Conservation (phyloP, 768 basidiomycete species). For the Boletellus emodensis region DNA sequence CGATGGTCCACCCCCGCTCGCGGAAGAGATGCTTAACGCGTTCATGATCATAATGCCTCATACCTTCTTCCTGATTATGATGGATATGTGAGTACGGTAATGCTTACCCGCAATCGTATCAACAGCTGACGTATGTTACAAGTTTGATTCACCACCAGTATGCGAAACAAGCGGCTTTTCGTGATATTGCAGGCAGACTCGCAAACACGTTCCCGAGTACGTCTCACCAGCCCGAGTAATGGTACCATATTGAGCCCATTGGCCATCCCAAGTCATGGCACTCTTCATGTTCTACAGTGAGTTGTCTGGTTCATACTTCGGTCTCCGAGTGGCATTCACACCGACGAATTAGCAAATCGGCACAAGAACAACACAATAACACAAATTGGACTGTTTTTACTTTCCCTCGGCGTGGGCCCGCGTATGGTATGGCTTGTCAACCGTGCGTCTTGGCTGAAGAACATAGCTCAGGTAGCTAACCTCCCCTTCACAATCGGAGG, state of each 20-base stretch:
- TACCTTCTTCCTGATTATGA: conserved; percentile 69
- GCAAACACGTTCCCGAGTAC: conserved; percentile 68
- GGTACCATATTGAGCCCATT: conserved; percentile 1
- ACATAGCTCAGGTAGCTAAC: conserved; percentile 64
- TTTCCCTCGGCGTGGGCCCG: conserved; percentile 55
- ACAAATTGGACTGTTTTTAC: conserved; percentile 56
- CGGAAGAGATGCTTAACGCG: conserved; percentile 69
- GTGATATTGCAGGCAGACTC: conserved; percentile 53
- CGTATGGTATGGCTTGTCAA: conserved; percentile 72
- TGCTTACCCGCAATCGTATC: background rate
- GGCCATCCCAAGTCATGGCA: conserved; percentile 52
- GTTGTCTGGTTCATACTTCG: conserved; percentile 1
- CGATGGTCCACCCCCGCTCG: conserved; percentile 41
- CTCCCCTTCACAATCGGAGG: background rate
- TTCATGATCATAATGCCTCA: conserved; percentile 66
- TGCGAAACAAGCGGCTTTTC: conserved; percentile 50
- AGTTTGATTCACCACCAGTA: conserved; percentile 82
- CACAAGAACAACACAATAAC: conserved; percentile 52
- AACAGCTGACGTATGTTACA: conserved; percentile 2
- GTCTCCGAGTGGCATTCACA: conserved; percentile 1
- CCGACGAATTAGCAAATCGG: conserved; percentile 43
- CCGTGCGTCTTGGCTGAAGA: conserved; percentile 61
- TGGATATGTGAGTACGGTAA: conserved; percentile 68
- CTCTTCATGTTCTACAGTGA: conserved; percentile 50
- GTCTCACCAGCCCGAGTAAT: conserved; percentile 24